Base-by-base conservation (phyloP, 2,329 filamentous ascomycete species). In the Ascochyta fabae region DNA sequence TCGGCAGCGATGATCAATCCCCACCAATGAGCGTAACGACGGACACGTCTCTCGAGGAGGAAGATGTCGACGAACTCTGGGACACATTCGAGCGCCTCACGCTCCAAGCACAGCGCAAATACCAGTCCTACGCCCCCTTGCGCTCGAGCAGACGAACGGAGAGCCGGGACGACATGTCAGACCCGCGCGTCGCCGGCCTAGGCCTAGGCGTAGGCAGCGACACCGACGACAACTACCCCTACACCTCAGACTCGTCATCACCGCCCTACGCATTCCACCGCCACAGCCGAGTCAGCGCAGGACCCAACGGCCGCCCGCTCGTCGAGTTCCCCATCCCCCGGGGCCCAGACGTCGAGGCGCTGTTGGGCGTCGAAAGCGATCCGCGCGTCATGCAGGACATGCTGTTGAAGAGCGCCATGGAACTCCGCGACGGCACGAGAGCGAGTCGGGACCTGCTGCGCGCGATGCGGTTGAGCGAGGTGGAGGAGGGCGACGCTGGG, bases 21-120 rank as follows among this genome's bases (percentile, higher is more conserved):
- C 70, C 71, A 1, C 62, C 70, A 2, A 65, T 66, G 47, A 72
- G 69, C 57, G 65, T 72, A 7, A 66, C 65, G 1, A 72, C 71
- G 10, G 67, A 72, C 42, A 68, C 62, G 0, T 70, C 66, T 3
- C 64, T 67, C n/a, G 68, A 72, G 40, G 71, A 74, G 38, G 71
- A 74, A 47, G 72, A 75, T 34, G 55, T 73, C 13, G 73, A 75
- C 56, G 70, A 73, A 19, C 64, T 72, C 8, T 75, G 72, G 72
- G 72, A 75, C 19, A 53, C 40, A 1, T 68, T 73, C 33, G 72
- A 74, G 26, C 65, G 66, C 3, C 44, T 62, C 2, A 61, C 56
- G 3, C 45, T 65, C 3, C 56, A 56, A 13, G 33, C 19, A 4
- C 61, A 65, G 26, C 59, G 62, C 3, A 58, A 62, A n/a, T 55